phyloP scores from a whole-genome alignment of 208 protist genomes.

The Lotmaria passim region DNA sequence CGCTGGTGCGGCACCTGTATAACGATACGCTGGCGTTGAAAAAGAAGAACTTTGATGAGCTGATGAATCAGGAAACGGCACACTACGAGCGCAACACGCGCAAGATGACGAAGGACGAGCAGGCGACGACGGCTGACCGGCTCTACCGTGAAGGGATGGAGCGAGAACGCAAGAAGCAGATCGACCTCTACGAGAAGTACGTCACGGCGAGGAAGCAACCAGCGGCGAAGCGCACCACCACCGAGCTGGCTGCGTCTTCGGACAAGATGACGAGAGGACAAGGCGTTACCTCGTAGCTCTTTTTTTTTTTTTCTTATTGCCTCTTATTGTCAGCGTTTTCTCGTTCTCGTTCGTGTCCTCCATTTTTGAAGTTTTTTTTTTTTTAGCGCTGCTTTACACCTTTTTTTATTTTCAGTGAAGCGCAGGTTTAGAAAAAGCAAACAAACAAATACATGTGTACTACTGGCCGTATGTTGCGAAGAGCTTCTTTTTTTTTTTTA shows the following conservation, averaged over 20 bases:
- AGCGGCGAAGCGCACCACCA: conserved; percentile 32
- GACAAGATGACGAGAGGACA: conserved; percentile 73
- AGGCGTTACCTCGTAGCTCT: conserved; percentile 37
- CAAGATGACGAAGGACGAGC: conserved; percentile 44
- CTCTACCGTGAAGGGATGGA: conserved; percentile 84
- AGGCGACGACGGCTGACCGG: conserved; percentile 45
- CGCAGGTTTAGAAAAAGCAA: too few species aligned
- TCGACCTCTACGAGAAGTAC: conserved; percentile 79
- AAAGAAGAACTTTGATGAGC: conserved; percentile 48
- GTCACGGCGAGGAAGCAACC: conserved; percentile 48
- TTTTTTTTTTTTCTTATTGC: not conserved
- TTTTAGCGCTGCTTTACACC: not conserved
- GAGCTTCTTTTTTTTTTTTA: conserved; percentile 11
- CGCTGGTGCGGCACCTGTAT: conserved; percentile 73
- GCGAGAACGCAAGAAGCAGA: conserved; percentile 74
- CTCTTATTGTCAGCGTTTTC: not conserved
- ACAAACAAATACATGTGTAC: too few species aligned
- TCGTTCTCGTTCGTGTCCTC: not conserved
- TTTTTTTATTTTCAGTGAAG: too few species aligned
- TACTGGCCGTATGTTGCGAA: not conserved
- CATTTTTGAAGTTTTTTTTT: conserved; percentile 4
- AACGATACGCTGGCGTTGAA: conserved; percentile 66
- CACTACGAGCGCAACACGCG: conserved; percentile 38
- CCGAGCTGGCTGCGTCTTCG: conserved; percentile 45
- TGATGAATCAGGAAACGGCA: conserved; percentile 47